Conservation (phyloP, 1,284 basidiomycete genomes). For the Tilletiaria anomala region DNA sequence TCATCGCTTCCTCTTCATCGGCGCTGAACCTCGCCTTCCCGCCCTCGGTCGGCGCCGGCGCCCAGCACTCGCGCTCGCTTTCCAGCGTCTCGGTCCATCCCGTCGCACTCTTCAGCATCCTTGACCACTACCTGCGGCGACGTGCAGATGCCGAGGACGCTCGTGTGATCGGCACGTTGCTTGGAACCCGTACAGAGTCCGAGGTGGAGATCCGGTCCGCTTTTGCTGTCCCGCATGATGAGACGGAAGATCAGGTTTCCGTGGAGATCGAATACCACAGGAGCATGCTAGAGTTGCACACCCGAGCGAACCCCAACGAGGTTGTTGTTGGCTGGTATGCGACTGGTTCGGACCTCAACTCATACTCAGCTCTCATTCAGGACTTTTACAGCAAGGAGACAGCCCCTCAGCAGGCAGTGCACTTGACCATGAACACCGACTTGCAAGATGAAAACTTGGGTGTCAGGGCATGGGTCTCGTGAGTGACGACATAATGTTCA, state of each 20-base stretch:
- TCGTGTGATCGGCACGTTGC: conserved; percentile 87
- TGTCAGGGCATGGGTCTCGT: conserved; percentile 16
- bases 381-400: conserved; percentile 94
- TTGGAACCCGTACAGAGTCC: conserved; percentile 63
- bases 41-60: conserved; percentile 20
- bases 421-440: conserved; percentile 81
- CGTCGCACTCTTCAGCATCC: conserved; percentile 68
- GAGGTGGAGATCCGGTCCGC: conserved; percentile 36
- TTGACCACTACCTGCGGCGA: conserved; percentile 93
- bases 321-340: conserved; percentile 69
- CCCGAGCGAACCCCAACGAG: conserved; percentile 68
- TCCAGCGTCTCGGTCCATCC: conserved; percentile 35
- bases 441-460: conserved; percentile 47
- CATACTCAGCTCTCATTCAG: conserved; percentile 93
- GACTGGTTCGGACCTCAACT: conserved; percentile 61
- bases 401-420: conserved; percentile 71
- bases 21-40: conserved; percentile 37
- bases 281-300: conserved; percentile 78
- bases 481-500: too few relatives aligned
- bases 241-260: conserved; percentile 54
- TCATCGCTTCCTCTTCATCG: conserved; percentile 19
- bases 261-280: conserved; percentile 94
- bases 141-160: conserved; percentile 43
- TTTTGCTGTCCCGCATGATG: conserved; percentile 42
- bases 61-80: too few relatives aligned